Evolutionary conservation across 2,329 filamentous ascomycete species (phyloP), one percentile per base, ranked within the genome.

Genomic region (Teratosphaeria epicoccoides): DNA sequence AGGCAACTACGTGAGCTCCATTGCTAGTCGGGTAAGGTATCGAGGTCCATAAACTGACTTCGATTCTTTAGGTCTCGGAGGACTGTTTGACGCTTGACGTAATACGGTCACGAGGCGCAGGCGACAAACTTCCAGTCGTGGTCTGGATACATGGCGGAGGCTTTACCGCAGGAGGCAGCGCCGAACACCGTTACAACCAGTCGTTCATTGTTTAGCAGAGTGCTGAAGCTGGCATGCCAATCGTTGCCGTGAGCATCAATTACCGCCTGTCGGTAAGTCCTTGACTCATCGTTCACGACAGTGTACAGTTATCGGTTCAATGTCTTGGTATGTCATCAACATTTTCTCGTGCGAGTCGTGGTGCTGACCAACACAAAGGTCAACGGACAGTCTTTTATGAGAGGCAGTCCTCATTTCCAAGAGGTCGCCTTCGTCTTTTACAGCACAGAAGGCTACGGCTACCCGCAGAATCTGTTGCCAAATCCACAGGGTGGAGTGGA

Each of bases 11-110:
- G 63, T 61, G 33, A 62, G 33, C 17, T 4, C 12, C n/a, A 40
- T 4, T 40, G 7, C 33, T 17, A 12, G 17, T 40, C 7, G 14
- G 12, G 20, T 26, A 22, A 43, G n/a, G n/a, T n/a, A 24, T 17
- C 7, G 17, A 7, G n/a, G n/a, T 5, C 14, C 6, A 23, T 58
- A 22, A 63, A 64, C 37, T 57, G 62, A 56, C 54, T 63, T 29
- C 60, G 61, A 54, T 55, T 72, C 62, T 53, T 62, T 53, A 69
- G 55, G 65, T 70, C 62, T 55, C 70, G 10, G 81, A 84, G 59
- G 77, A 83, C 59, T 84, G 82, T 55, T 70, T 84, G 3, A 81
- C 78, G 44, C 67, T 84, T 54, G 84, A 83, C 57, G 72, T 85
- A 6, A 69, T 84, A 24, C 73, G 81, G 3, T 79, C 80, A 0